Percentiles rank a stretch among this genome's conserved stretches.
Conservation (phyloP, 129 eudicot genomes). For the Ambrosia artemisiifolia region DNA sequence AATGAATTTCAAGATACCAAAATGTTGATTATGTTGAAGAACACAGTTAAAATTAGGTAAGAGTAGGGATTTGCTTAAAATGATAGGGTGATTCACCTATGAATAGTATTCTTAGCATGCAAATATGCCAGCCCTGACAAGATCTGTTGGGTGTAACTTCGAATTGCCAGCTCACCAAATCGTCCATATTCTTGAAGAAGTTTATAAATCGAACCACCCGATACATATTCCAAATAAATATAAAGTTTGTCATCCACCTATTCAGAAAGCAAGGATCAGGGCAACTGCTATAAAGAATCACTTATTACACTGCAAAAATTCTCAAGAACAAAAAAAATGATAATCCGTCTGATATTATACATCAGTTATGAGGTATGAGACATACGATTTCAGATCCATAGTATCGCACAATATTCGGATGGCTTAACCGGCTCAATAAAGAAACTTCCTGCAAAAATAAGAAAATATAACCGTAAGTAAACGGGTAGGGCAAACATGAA, state of each 20-base stretch:
- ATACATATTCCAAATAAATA: slow-evolving; percentile 92
- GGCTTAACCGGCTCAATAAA: slow-evolving; percentile 80
- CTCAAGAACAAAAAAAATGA: slow-evolving; percentile 4
- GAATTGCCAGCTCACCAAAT: slow-evolving; percentile 82
- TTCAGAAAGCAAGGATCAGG: slow-evolving; percentile 11
- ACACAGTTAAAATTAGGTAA: slow-evolving; percentile 6
- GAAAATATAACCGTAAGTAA: slow-evolving; percentile 16
- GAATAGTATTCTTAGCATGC: slow-evolving; percentile 81
- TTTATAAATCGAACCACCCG: slow-evolving; percentile 94
- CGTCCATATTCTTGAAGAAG: slow-evolving; percentile 93
- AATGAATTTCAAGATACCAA: background rate
- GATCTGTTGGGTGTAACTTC: slow-evolving; percentile 91
- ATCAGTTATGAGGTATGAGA: slow-evolving; percentile 9
- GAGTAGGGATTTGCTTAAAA: background rate
- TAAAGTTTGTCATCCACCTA: slow-evolving; percentile 91
- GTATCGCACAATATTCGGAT: slow-evolving; percentile 94
- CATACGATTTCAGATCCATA: slow-evolving; percentile 88
- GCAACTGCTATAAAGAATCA: background rate
- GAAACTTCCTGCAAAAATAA: slow-evolving; percentile 65
- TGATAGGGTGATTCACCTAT: slow-evolving; percentile 45
- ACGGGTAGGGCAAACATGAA: background rate
- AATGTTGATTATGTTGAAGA: slow-evolving; percentile 14
- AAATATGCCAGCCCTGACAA: slow-evolving; percentile 91
- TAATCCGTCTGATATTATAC: background rate
- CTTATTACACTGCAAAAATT: background rate